A percentile compares a stretch with the other conserved stretches of the same genome.
phyloP scores from a whole-genome alignment of 2,329 filamentous ascomycete species.

The Talaromyces islandicus region DNA sequence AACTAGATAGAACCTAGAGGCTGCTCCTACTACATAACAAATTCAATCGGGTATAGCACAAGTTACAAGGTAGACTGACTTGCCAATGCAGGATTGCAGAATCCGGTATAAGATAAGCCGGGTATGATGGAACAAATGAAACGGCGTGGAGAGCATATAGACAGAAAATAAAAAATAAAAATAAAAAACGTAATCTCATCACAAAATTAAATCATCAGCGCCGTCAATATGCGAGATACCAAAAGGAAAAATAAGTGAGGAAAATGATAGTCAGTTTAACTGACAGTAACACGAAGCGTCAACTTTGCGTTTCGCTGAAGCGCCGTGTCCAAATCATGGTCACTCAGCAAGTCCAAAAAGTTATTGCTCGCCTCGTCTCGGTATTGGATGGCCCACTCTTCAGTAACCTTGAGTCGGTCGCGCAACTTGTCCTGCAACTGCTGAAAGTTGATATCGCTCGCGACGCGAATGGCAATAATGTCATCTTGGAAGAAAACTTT shows the following conservation, averaged over 20 bases:
- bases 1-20: too few species aligned
- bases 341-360: constrained; percentile 54
- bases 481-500: constrained; percentile 93
- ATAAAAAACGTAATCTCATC: background rate
- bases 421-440: constrained; percentile 78
- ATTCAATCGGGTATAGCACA: background rate
- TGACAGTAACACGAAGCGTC: constrained; percentile 59
- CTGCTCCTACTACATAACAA: background rate
- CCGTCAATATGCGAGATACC: background rate
- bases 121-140: background rate
- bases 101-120: background rate
- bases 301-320: constrained; percentile 82
- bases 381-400: constrained; percentile 73
- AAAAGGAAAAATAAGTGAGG: too few species aligned
- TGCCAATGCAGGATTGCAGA: background rate
- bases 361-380: constrained; percentile 28
- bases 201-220: background rate
- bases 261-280: constrained; percentile 12
- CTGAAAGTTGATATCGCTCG: constrained; percentile 68
- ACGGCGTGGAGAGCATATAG: background rate
- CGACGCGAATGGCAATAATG: constrained; percentile 83
- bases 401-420: constrained; percentile 71
- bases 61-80: background rate
- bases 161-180: background rate
- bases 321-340: constrained; percentile 75